Percentiles rank a stretch among this genome's conserved stretches.
These are phyloP conservation scores for Didymella pomorum DNA, from an alignment of 2,329 filamentous ascomycete genomes.

Conservation along the genomic window DNA sequence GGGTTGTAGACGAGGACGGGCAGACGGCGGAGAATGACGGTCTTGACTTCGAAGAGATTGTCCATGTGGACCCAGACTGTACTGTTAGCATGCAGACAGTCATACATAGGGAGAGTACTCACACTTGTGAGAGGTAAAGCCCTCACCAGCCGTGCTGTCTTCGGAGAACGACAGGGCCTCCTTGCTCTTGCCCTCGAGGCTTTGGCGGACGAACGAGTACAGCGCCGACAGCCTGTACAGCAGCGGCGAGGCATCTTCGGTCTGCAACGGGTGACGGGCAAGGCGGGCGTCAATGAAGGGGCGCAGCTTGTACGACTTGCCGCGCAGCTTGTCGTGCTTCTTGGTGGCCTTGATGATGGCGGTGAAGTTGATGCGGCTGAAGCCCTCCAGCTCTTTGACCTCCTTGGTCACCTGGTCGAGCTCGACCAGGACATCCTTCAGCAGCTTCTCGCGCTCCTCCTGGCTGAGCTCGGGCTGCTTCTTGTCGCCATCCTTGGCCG, in stretches of 20 bases:
- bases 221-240: slow-evolving; percentile 89
- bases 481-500: slow-evolving; percentile 25
- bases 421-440: slow-evolving; percentile 78
- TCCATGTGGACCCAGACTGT: slow-evolving; percentile 93
- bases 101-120: slow-evolving; percentile 43
- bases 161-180: slow-evolving; percentile 57
- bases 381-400: slow-evolving; percentile 92
- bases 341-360: slow-evolving; percentile 98
- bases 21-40: slow-evolving; percentile 86
- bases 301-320: slow-evolving; percentile 83
- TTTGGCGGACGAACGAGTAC: slow-evolving; percentile 92
- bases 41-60: slow-evolving; percentile 96
- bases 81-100: slow-evolving; percentile 1
- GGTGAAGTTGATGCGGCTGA: slow-evolving; percentile 95
- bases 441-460: slow-evolving; percentile 58
- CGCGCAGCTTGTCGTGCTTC: slow-evolving; percentile 96
- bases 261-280: slow-evolving; percentile 91
- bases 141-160: slow-evolving; percentile 60
- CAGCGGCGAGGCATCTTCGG: slow-evolving; percentile 89
- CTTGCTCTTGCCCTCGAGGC: slow-evolving; percentile 68
- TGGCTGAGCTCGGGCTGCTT: slow-evolving; percentile 42
- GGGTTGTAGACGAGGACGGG: slow-evolving; percentile 94
- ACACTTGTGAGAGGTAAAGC: slow-evolving; percentile 89
- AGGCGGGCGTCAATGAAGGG: slow-evolving; percentile 91
- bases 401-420: slow-evolving; percentile 89